Evolutionary conservation across 2,329 filamentous ascomycete genomes (phyloP), one percentile per base, ranked within the genome.

Genomic region (Cephalotrichum gorgonifer): DNA sequence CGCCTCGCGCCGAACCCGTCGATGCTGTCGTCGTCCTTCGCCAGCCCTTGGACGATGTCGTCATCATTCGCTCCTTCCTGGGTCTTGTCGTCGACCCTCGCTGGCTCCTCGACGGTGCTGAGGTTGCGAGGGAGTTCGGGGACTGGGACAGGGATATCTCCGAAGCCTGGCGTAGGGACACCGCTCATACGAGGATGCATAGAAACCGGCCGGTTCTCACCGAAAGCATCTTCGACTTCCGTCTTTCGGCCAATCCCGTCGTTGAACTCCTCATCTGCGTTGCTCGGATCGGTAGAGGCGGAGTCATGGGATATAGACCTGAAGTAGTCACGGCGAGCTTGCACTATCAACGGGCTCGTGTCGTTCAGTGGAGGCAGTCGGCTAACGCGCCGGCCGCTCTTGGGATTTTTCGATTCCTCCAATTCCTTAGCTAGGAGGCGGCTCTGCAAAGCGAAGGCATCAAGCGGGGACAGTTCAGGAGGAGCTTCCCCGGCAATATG

Each of bases 391-490:
- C 83, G 81, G 45, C 87, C 89, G 53, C 79, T 78, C 60, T 79
- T 82, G 59, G 80, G 78, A 53, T 76, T 74, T n/a, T n/a, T n/a
- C 54, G 79, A 83, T 56, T 93, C 84, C 64, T 95, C 85, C 53
- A 98, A 79, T 66, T 95, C 86, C 67, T 81, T 86, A 35, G 89
- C 89, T 47, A 98, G 77, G 57, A 94, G 71, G 51, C 91, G 84
- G 58, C 90, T 94, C 62, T 97, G 91, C 53, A 91, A 76, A 22
- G 91, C 91, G 62, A 98, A 94, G 44, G 91, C 91, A 74, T 98
- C 93, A 55, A 98, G 78, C 11, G 93, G 93, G 7, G 93, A 97
- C 50, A 97, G 75, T 47, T 93, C 86, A 5, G 93, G 93, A 20
- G 93, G 91, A 1, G 86, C 78, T 57, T 91, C 86, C 53, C 87